Percentiles rank a stretch among this genome's conserved stretches.
Evolutionary conservation across 1,284 basidiomycete species (phyloP).

Genomic region (Caloboletus firmus): DNA sequence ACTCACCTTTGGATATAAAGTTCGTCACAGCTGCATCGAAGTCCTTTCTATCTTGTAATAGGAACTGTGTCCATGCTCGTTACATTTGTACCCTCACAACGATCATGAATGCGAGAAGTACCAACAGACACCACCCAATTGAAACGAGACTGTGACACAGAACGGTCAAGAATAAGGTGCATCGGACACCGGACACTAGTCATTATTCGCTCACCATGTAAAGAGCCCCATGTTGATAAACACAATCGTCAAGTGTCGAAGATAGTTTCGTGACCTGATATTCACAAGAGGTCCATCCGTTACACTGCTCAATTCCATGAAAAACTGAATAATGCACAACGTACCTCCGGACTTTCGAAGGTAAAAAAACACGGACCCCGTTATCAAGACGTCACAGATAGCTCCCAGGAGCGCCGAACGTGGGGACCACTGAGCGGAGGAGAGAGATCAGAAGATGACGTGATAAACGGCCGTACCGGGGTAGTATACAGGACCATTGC

Average conservation of each 20-base stretch:
- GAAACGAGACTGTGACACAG: conserved; percentile 8
- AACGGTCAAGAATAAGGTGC: too few species aligned
- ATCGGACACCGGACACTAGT: not conserved
- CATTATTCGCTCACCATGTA: conserved; percentile 11
- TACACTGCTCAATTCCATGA: not conserved
- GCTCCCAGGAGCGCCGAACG: conserved; percentile 15
- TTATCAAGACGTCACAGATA: conserved; percentile 17
- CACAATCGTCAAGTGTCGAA: conserved; percentile 16
- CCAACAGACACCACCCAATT: conserved; percentile 14
- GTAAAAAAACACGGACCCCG: conserved; percentile 23
- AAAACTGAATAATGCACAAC: not conserved
- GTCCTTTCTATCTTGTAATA: not conserved
- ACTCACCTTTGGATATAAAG: conserved; percentile 7
- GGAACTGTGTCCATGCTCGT: not conserved
- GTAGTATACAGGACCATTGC: not conserved
- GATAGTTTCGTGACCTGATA: conserved; percentile 10
- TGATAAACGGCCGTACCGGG: not conserved
- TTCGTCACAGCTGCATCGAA: not conserved
- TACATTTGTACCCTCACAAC: not conserved
- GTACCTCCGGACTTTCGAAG: conserved; percentile 13
- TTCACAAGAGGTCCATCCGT: not conserved
- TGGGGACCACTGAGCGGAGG: conserved; percentile 14
- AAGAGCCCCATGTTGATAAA: conserved; percentile 23
- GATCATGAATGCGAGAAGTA: not conserved
- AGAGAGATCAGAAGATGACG: not conserved